phyloP scores from a whole-genome alignment of 129 eudicot species.

The Centella asiatica region DNA sequence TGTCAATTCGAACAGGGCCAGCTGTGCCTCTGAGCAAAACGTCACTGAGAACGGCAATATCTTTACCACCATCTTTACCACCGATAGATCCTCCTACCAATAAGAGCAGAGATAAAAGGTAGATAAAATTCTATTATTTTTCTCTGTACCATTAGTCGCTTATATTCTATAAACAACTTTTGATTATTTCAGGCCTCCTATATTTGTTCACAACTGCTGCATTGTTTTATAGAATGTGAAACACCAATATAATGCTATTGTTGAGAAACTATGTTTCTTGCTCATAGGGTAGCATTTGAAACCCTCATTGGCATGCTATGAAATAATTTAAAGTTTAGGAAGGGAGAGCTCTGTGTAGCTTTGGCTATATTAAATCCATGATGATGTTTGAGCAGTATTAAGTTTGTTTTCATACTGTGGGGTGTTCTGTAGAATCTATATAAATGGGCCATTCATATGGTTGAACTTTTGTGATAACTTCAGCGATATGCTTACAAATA shows the following conservation, averaged over 20 bases:
- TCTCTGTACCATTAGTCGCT: not conserved
- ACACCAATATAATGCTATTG: not conserved
- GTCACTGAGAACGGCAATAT: slow-evolving; percentile 50
- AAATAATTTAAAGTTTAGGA: not conserved
- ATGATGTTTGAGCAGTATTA: not conserved
- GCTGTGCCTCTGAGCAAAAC: slow-evolving; percentile 45
- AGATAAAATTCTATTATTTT: slow-evolving; percentile 1
- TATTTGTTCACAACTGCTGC: not conserved
- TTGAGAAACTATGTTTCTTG: not conserved
- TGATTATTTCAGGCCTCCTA: not conserved
- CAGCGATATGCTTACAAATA: not conserved
- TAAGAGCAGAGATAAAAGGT: slow-evolving; percentile 53
- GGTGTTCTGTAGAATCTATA: slow-evolving; percentile 12
- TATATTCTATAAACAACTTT: not conserved
- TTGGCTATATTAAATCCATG: not conserved
- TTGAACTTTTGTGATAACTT: slow-evolving; percentile 2
- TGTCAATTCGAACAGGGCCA: slow-evolving; percentile 39
- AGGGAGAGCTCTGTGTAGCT: not conserved
- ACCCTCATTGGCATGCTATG: not conserved
- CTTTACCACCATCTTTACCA: slow-evolving; percentile 72
- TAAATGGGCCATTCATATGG: not conserved
- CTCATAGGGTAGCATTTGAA: not conserved
- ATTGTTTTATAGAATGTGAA: not conserved
- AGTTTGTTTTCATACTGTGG: not conserved
- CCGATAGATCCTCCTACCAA: slow-evolving; percentile 71